phyloP scores from a whole-genome alignment of 257 asterid species.

The Datura wrightii region DNA sequence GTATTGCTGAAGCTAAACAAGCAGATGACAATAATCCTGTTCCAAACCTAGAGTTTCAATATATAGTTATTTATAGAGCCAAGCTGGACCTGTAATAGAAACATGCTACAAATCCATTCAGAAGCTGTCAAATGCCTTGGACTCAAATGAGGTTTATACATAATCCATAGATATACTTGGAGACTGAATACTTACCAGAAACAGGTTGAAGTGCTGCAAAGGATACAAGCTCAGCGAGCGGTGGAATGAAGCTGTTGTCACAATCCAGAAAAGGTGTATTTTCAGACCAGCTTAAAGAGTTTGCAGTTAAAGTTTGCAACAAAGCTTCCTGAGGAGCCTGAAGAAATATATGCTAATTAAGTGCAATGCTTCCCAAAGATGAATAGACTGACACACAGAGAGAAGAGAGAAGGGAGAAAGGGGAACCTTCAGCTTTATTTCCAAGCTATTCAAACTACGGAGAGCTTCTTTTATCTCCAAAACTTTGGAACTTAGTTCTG shows the following conservation, averaged over 20 bases:
- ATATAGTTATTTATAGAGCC: background rate
- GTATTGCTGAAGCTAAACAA: constrained; percentile 17
- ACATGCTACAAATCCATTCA: constrained; percentile 1
- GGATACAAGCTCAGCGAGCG: constrained; percentile 68
- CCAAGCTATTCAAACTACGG: constrained; percentile 67
- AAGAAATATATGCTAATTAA: background rate
- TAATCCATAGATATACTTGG: background rate
- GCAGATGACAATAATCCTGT: background rate
- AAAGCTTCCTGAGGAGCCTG: constrained; percentile 70
- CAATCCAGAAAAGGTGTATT: constrained; percentile 52
- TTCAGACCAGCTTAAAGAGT: constrained; percentile 77
- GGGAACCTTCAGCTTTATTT: constrained; percentile 85
- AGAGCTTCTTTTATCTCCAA: constrained; percentile 66
- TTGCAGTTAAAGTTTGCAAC: constrained; percentile 71
- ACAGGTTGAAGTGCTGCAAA: constrained; percentile 78
- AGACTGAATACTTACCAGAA: constrained; percentile 51
- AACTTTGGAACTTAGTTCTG: constrained; percentile 56
- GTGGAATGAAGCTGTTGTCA: constrained; percentile 57
- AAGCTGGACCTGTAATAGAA: background rate
- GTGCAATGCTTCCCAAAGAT: background rate
- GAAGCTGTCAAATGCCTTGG: background rate
- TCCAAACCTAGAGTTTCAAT: background rate
- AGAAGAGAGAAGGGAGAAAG: constrained; percentile 36
- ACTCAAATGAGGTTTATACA: background rate
- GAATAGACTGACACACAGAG: constrained; percentile 7